Conservation (phyloP, 371 early-diverging fungal genomes). For the Zopfochytrium polystomum region DNA sequence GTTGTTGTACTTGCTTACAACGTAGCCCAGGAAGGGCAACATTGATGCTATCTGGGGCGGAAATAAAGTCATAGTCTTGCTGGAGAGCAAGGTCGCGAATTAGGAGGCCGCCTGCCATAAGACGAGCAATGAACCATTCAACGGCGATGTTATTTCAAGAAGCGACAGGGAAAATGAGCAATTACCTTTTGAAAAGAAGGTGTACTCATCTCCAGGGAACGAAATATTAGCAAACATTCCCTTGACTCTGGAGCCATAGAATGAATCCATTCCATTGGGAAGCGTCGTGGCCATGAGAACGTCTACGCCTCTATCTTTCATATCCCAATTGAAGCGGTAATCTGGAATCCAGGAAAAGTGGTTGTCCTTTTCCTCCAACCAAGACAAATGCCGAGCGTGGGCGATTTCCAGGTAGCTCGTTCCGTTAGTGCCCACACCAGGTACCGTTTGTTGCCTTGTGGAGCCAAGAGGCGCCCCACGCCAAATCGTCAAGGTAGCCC, state of each 20-base stretch:
- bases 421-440: neutral
- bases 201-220: conserved; percentile 1
- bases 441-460: neutral
- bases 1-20: too few relatives aligned
- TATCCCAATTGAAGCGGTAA: neutral
- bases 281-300: conserved; percentile 1
- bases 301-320: neutral
- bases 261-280: neutral
- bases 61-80: too few relatives aligned
- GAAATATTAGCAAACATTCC: neutral
- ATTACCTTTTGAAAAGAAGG: neutral
- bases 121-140: neutral
- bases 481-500: conserved; percentile 5
- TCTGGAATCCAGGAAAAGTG: neutral
- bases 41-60: too few relatives aligned
- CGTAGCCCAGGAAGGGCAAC: too few relatives aligned
- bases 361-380: neutral
- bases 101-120: neutral
- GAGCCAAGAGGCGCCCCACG: conserved; percentile 1
- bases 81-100: too few relatives aligned
- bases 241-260: too few relatives aligned
- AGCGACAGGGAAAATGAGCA: neutral
- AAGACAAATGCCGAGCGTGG: neutral
- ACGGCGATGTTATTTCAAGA: neutral
- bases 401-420: neutral